Conservation (phyloP, 306 rosid species). For the Medicago ruthenica region DNA sequence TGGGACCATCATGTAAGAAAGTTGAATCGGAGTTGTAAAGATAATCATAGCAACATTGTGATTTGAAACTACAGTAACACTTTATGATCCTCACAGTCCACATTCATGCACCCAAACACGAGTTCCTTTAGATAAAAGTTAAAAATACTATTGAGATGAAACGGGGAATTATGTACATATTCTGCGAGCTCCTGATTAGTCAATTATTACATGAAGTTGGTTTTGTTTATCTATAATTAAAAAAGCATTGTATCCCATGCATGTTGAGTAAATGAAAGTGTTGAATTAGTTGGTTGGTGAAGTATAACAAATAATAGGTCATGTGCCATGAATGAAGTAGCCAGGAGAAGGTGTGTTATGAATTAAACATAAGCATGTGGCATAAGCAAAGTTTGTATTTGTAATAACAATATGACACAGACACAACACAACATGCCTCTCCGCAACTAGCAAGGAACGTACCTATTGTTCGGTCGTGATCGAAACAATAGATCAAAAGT, state of each 20-base stretch:
- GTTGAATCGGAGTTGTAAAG: background rate
- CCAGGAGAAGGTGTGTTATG: background rate
- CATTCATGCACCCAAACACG: background rate
- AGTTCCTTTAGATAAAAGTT: background rate
- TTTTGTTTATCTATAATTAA: background rate
- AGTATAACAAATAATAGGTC: background rate
- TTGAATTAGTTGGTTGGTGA: conserved; percentile 7
- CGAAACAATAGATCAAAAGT: background rate
- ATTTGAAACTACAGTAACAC: background rate
- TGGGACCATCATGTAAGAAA: background rate
- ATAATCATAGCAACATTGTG: background rate
- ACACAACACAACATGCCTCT: background rate
- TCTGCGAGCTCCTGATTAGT: no score
- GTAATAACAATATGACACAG: background rate
- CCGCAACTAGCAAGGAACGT: background rate
- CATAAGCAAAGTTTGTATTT: background rate
- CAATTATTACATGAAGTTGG: background rate
- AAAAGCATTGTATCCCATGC: background rate
- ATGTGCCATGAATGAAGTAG: conserved; percentile 4
- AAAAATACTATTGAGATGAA: background rate
- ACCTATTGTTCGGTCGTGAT: background rate
- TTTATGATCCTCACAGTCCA: background rate
- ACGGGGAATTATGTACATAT: no score
- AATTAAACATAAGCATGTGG: background rate
- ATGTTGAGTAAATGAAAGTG: conserved; percentile 10